Evolutionary conservation across 495 filamentous ascomycete species (phyloP).

Genomic region (Xylaria telfairii): DNA sequence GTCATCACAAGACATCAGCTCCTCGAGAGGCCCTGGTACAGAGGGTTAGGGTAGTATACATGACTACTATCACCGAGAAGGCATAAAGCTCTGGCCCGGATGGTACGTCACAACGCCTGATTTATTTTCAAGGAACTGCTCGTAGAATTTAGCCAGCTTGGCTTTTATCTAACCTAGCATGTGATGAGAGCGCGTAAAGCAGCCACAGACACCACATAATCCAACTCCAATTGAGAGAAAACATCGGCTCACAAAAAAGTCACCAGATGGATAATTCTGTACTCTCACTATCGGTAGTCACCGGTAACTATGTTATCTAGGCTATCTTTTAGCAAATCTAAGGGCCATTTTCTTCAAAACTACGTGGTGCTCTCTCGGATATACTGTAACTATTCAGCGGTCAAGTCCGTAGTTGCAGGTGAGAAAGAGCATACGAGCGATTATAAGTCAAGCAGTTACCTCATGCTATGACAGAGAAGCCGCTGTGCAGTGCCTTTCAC

Average conservation of each 20-base stretch:
- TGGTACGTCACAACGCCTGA: background rate
- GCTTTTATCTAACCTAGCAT: slow-evolving; percentile 3
- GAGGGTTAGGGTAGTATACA: slow-evolving; percentile 8
- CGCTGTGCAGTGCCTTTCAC: background rate
- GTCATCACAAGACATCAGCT: background rate
- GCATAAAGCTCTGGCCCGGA: background rate
- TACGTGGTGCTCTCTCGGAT: background rate
- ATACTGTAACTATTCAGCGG: background rate
- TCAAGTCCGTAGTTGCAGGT: background rate
- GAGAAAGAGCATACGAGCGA: background rate
- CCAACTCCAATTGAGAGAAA: background rate
- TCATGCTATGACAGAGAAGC: background rate
- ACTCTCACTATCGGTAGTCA: background rate
- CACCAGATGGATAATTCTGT: background rate
- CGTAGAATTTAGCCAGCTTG: slow-evolving; percentile 13
- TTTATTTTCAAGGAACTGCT: background rate
- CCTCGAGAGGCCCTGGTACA: background rate
- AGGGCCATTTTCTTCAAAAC: background rate
- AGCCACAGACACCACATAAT: background rate
- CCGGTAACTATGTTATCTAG: background rate
- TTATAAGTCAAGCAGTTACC: background rate
- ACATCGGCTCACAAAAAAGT: background rate
- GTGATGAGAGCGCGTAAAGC: background rate
- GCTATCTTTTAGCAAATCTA: background rate
- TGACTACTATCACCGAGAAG: background rate